These are phyloP conservation scores for Pichia sp. DNA, from an alignment of 1,139 yeast species.

Conservation along the genomic window DNA sequence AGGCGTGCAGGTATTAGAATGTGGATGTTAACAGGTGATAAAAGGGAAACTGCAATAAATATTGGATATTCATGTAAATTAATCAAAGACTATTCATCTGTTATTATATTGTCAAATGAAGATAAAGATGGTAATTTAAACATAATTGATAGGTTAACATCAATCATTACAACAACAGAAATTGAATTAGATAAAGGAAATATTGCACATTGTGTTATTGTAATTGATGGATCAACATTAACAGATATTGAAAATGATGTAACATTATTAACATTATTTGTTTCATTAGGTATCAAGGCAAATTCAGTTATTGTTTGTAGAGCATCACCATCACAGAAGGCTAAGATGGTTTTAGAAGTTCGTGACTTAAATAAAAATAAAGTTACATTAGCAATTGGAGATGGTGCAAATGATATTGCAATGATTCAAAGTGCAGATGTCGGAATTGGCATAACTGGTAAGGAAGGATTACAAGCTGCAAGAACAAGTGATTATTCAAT, in stretches of 20 bases:
- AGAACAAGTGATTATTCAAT: constrained; percentile 91
- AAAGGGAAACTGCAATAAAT: constrained; percentile 94
- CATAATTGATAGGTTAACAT: constrained; percentile 40
- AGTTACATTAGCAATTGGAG: constrained; percentile 96
- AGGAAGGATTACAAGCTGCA: constrained; percentile 95
- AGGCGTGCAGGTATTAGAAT: constrained; percentile 88
- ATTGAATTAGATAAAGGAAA: constrained; percentile 57
- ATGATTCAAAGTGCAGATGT: constrained; percentile 99
- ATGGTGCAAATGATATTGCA: constrained; percentile 98
- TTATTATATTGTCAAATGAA: constrained; percentile 64
- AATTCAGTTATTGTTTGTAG: constrained; percentile 94
- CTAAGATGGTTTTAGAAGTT: constrained; percentile 76
- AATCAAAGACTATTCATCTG: constrained; percentile 88
- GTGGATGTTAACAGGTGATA: constrained; percentile 99
- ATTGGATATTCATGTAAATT: constrained; percentile 93
- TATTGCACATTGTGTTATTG: constrained; percentile 91
- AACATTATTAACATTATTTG: constrained; percentile 62
- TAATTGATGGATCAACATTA: constrained; percentile 85
- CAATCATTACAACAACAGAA: constrained; percentile 53
- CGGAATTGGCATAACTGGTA: constrained; percentile 95
- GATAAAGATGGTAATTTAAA: constrained; percentile 24
- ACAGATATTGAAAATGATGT: constrained; percentile 65
- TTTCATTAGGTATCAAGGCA: constrained; percentile 77
- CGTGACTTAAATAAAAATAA: constrained; percentile 56
- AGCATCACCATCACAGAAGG: constrained; percentile 96